Base-by-base conservation (phyloP, 1,284 basidiomycete species). In the Malassezia restricta region DNA sequence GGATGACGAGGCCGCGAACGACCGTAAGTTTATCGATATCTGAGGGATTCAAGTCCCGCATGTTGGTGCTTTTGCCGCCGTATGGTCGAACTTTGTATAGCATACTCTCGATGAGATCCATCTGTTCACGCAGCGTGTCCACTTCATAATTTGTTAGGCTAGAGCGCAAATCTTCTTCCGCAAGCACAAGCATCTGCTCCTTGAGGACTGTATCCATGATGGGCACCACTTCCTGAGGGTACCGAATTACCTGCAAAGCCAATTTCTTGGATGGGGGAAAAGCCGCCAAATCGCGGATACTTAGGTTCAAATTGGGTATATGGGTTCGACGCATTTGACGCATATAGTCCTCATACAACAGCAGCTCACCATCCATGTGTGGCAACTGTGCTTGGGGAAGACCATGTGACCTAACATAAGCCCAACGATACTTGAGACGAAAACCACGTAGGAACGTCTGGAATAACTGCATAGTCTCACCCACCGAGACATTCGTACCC, bases 151-250 rank as follows among this genome's bases (percentile, higher is more conserved):
- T 86, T 7, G 66, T 79, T 60, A 78, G 66, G 0, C 81, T 83
- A 5, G 76, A 78, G 55, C 81, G 79, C 66, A 83, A 80, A 68
- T 92, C 87, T 60, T 83, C 78, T 50, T 89, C 61, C 20, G 67
- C 70, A 43, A 74, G 54, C 47, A 69, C 64, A 40, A 73, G 61
- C 64, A 74, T 72, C 47, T 64, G 72, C 57, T 96, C 91, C 75
- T 91, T 88, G 61, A 96, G 77, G 0, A 90, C 85, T 68, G 91
- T 87, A 78, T 98, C 94, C 84, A 95, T 90, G 47, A 88, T 87
- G 2, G 92, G 92, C 39, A 98, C 81, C 47, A 96, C 83, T 77
- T 98, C 92, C 74, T 95, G 90, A 0, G 92, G 94, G 74, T 92
- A 98, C 70, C 89, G 90, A 60, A 83, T 74, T 11, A 96, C 63